phyloP scores from a whole-genome alignment of 192 early-diverging fungal species.

The Backusella circina region DNA sequence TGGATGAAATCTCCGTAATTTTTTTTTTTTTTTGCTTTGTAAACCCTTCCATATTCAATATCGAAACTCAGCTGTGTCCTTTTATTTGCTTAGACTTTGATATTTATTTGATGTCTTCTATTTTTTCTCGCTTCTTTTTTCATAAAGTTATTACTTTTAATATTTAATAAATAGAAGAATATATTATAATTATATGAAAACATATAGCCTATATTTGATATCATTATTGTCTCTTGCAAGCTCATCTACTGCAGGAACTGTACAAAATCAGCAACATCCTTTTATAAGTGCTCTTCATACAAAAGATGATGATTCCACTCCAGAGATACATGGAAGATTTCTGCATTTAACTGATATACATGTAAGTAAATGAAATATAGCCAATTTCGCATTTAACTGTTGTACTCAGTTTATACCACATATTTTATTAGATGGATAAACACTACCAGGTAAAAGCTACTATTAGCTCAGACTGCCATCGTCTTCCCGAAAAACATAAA shows the following conservation, averaged over 20 bases:
- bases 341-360: conserved; percentile 79
- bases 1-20: background rate
- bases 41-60: background rate
- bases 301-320: background rate
- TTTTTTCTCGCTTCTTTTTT: background rate
- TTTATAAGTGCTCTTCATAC: background rate
- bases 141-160: background rate
- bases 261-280: background rate
- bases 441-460: conserved; percentile 55
- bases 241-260: background rate
- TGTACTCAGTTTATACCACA: background rate
- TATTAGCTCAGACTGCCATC: conserved; percentile 60
- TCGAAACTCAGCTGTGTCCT: background rate
- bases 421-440: conserved; percentile 43
- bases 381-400: background rate
- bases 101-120: background rate
- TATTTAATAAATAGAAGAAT: background rate
- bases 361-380: conserved; percentile 12
- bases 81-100: background rate
- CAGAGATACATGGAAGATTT: conserved; percentile 45
- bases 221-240: background rate
- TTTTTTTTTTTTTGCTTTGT: background rate
- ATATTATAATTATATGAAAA: background rate
- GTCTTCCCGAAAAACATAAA: conserved; percentile 16
- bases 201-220: background rate